phyloP scores from a whole-genome alignment of 176 grass and related monocot species.

The Phyllostachys edulis region DNA sequence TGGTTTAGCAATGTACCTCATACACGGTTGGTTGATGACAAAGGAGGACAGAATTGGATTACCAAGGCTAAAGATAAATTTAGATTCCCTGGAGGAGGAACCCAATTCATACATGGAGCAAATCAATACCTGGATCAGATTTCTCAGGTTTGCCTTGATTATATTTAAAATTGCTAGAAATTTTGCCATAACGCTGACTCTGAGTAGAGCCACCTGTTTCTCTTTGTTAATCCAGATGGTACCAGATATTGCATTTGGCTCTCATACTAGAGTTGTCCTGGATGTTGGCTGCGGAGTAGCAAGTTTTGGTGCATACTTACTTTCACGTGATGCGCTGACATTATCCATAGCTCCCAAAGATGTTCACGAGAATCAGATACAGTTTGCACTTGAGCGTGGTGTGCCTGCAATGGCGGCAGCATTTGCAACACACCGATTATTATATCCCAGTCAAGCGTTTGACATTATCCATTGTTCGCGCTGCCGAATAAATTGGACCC shows the following conservation, averaged over 20 bases:
- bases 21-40: conserved; percentile 90
- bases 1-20: conserved; percentile 98
- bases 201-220: conserved; percentile 23
- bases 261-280: conserved; percentile 75
- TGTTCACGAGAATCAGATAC: conserved; percentile 26
- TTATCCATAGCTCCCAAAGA: conserved; percentile 95
- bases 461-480: conserved; percentile 91
- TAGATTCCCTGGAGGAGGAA: conserved; percentile 89
- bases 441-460: conserved; percentile 90
- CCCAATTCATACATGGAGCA: conserved; percentile 92
- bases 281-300: conserved; percentile 89
- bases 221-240: conserved; percentile 68
- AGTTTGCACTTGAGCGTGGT: conserved; percentile 96
- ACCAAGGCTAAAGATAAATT: conserved; percentile 83
- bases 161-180: background rate
- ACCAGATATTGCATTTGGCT: conserved; percentile 89
- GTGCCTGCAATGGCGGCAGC: conserved; percentile 79
- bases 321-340: conserved; percentile 82
- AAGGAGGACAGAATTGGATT: conserved; percentile 99
- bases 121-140: conserved; percentile 86
- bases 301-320: conserved; percentile 97
- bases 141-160: conserved; percentile 49
- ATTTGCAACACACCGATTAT: conserved; percentile 74
- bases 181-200: background rate
- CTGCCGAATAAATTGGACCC: conserved; percentile 97